These are phyloP conservation scores for Echites panduratus DNA, from an alignment of 257 asterid genomes.

Conservation along the genomic window DNA sequence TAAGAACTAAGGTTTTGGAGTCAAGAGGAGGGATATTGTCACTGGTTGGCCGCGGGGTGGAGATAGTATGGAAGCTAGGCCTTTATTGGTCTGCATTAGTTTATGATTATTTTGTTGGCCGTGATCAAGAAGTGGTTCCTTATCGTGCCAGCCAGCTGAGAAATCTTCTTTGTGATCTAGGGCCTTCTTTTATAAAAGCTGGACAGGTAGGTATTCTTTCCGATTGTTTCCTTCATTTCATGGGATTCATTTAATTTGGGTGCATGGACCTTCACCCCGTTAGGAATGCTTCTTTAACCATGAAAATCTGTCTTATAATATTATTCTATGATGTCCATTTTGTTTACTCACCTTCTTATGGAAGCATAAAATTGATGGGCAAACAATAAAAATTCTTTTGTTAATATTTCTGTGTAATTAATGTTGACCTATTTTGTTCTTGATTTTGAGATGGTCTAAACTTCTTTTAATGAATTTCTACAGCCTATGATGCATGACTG, in stretches of 20 bases:
- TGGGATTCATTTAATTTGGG: background rate
- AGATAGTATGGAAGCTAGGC: constrained; percentile 96
- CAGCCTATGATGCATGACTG: background rate
- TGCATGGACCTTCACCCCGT: background rate
- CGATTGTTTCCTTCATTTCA: background rate
- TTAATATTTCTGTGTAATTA: background rate
- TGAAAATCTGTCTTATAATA: background rate
- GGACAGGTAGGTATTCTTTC: constrained; percentile 81
- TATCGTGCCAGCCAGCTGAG: constrained; percentile 97
- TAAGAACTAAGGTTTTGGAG: constrained; percentile 80
- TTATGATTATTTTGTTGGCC: constrained; percentile 81
- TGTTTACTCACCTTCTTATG: background rate
- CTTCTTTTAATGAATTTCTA: background rate
- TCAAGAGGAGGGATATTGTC: constrained; percentile 86
- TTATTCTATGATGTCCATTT: background rate
- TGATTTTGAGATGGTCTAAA: background rate
- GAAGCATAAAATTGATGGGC: background rate
- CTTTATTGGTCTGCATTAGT: constrained; percentile 76
- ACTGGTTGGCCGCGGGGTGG: constrained; percentile 78
- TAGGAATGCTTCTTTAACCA: background rate
- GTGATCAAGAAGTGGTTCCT: constrained; percentile 98
- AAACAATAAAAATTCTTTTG: too few species aligned
- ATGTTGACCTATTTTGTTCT: background rate
- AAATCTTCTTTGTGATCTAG: constrained; percentile 86
- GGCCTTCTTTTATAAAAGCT: constrained; percentile 98